Percentiles rank a stretch among this genome's conserved stretches.
phyloP scores from a whole-genome alignment of 495 filamentous ascomycete genomes.

The Talaromyces ruber region DNA sequence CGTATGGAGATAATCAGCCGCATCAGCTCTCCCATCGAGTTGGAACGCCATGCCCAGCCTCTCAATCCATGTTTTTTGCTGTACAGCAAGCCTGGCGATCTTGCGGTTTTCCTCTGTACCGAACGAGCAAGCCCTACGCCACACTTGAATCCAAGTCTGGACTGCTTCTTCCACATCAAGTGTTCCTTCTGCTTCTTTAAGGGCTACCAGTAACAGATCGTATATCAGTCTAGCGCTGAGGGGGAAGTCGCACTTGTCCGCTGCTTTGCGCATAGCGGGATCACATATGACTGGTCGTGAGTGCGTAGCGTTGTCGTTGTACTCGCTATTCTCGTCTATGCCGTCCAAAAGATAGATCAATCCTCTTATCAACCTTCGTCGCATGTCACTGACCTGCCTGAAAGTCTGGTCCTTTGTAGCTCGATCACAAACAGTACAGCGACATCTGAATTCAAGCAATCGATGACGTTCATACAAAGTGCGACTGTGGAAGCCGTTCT shows the following conservation, averaged over 20 bases:
- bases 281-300: slow-evolving; percentile 1
- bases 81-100: background rate
- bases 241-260: background rate
- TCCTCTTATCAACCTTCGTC: slow-evolving; percentile 1
- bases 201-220: background rate
- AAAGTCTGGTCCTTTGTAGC: background rate
- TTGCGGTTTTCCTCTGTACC: background rate
- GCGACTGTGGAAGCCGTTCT: background rate
- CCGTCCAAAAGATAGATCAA: background rate
- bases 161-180: background rate
- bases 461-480: background rate
- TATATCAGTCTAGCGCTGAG: background rate
- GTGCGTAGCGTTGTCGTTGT: background rate
- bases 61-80: slow-evolving; percentile 1
- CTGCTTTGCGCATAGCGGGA: background rate
- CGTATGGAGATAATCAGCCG: background rate
- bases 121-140: background rate
- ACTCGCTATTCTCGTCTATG: background rate
- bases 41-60: background rate
- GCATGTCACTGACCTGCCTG: background rate
- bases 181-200: background rate
- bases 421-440: slow-evolving; percentile 1
- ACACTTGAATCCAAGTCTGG: background rate
- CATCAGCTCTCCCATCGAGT: background rate
- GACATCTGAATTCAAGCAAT: background rate